These are phyloP conservation scores for Plasmodium fragile DNA, from an alignment of 169 alveolate genomes.

Conservation along the genomic window DNA sequence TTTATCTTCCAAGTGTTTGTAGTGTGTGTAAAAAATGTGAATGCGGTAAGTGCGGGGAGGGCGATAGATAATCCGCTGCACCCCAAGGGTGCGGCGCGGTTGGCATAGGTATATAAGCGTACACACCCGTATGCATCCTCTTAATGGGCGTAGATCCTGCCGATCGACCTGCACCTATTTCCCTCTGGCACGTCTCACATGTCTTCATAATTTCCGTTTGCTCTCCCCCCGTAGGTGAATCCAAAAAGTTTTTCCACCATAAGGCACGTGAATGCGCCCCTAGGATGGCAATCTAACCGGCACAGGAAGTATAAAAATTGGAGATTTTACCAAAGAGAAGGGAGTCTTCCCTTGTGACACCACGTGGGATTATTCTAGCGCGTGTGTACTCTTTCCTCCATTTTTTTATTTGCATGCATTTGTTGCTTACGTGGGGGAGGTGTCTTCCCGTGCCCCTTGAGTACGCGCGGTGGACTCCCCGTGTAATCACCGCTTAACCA, in stretches of 20 bases:
- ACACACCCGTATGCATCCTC: neutral
- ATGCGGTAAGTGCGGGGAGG: slow-evolving; percentile 22
- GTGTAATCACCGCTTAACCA: neutral
- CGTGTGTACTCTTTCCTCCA: neutral
- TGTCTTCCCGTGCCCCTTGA: no score
- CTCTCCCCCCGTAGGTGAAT: slow-evolving; percentile 5
- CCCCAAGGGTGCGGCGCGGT: neutral
- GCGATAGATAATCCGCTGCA: neutral
- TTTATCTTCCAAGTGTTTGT: slow-evolving; percentile 39
- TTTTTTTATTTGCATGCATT: neutral
- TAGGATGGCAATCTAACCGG: neutral
- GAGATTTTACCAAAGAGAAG: neutral
- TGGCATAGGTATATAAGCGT: neutral
- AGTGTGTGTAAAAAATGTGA: slow-evolving; percentile 44
- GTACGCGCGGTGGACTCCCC: no score
- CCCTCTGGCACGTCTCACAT: neutral
- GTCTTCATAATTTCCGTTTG: neutral
- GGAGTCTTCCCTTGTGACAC: neutral
- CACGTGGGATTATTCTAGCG: neutral
- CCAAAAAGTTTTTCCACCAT: slow-evolving; percentile 19
- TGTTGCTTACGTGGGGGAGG: neutral
- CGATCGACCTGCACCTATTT: neutral
- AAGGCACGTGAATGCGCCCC: slow-evolving; percentile 29
- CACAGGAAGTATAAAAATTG: slow-evolving; percentile 46
- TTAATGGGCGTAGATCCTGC: neutral